Base-by-base conservation (phyloP, 148 eudicot species). In the Salicornia ramosissima region DNA sequence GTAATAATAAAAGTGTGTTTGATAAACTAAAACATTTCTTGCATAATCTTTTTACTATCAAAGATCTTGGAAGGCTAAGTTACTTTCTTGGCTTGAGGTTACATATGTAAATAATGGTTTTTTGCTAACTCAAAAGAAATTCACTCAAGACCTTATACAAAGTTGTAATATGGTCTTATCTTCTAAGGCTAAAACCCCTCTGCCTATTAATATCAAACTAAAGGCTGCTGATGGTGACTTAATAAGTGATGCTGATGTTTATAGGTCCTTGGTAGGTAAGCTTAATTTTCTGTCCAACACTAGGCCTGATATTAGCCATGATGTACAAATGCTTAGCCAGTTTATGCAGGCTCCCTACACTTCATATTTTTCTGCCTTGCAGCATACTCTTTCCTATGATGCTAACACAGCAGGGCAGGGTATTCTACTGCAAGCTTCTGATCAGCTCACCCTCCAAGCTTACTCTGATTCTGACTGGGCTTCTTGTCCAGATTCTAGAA, bases 31-130 rank as follows among this genome's bases (percentile, higher is more conserved):
- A 54, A n/a, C 3, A 5, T 1, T 24, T 39, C 0, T 13, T 55
- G 34, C 16, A 43, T 42, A 0, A 0, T 14, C 6, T n/a, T 0
- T 69, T 69, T 57, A 49, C 46, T 1, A 55, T 69, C 0, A 69
- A 54, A 15, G 73, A 69, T 40, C 25, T 69, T 3, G 73, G 73
- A 3, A 5, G 10, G 1, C 16, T 69, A 0, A 34, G 42, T 8
- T 55, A 22, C 10, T 56, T 69, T 26, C 64, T 69, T 16, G 63
- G 63, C 1, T 69, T 10, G 73, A 69, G 19, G 30, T 57, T 2
- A 22, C 9, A 6, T 13, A 42, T 3, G 1, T 10, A 2, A 2
- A 29, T 0, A 2, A 39, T 0, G 53, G 49, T 1, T 11, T 69
- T 4, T 0, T 15, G 1, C 6, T 54, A 1, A 22, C 52, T 0